Conservation (phyloP, 2,329 filamentous ascomycete genomes). For the Cladophialophora bantiana region DNA sequence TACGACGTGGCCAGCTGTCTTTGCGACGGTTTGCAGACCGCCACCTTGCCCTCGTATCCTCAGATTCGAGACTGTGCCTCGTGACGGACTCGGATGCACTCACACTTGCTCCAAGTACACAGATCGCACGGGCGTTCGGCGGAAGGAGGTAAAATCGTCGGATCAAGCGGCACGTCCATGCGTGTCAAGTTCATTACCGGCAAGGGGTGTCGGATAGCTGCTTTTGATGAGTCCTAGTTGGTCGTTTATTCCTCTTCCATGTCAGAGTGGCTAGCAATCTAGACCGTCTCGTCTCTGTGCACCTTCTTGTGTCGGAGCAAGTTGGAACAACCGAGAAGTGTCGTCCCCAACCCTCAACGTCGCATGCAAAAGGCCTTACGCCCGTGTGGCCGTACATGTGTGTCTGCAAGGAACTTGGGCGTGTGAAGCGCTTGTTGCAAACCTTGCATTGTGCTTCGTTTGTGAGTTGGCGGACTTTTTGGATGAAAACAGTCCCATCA, state of each 20-base stretch:
- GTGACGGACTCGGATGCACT: no score
- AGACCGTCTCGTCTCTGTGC: constrained; percentile 70
- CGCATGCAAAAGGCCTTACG: constrained; percentile 94
- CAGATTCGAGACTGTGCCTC: no score
- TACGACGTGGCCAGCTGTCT: no score
- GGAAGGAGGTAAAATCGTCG: no score
- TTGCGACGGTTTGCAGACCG: no score
- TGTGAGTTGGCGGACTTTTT: constrained; percentile 94
- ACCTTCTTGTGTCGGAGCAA: constrained; percentile 93
- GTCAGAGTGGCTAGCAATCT: constrained; percentile 39
- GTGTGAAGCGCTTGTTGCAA: constrained; percentile 95
- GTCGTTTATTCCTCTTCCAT: constrained; percentile 33
- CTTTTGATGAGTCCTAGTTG: no score
- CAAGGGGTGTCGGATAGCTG: no score
- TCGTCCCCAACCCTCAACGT: constrained; percentile 91
- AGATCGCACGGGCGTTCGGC: no score
- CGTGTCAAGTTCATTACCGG: no score
- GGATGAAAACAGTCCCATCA: constrained; percentile 99
- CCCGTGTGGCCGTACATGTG: constrained; percentile 99
- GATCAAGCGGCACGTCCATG: no score
- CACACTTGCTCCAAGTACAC: no score
- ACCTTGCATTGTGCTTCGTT: constrained; percentile 99
- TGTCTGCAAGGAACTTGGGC: constrained; percentile 91
- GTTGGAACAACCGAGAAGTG: constrained; percentile 99
- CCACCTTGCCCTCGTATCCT: no score